These are phyloP conservation scores for Daldinia loculata DNA, from an alignment of 495 filamentous ascomycete species.

Conservation along the genomic window DNA sequence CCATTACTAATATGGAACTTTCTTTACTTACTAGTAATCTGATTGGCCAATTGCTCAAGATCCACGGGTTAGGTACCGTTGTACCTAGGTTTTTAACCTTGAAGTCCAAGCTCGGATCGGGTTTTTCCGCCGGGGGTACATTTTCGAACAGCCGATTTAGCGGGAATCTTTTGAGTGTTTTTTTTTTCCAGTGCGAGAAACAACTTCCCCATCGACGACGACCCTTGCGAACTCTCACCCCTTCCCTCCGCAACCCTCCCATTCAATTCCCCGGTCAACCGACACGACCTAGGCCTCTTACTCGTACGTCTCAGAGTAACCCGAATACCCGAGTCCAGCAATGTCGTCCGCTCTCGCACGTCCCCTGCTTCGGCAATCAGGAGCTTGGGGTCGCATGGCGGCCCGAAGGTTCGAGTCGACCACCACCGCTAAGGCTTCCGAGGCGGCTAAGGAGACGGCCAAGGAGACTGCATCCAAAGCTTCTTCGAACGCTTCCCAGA, in stretches of 20 bases:
- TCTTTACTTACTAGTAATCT: neutral
- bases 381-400: constrained; percentile 54
- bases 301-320: constrained; percentile 41
- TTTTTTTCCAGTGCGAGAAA: constrained; percentile 39
- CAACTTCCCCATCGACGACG: constrained; percentile 18
- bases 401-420: constrained; percentile 61
- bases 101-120: constrained; percentile 43
- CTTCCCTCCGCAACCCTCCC: constrained; percentile 5
- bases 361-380: constrained; percentile 49
- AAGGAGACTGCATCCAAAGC: neutral
- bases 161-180: constrained; percentile 47
- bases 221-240: constrained; percentile 29
- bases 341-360: constrained; percentile 48
- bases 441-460: constrained; percentile 28
- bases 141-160: constrained; percentile 40
- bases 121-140: constrained; percentile 46
- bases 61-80: neutral
- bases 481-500: constrained; percentile 59
- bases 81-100: constrained; percentile 22
- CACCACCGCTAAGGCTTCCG: constrained; percentile 42
- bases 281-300: constrained; percentile 30
- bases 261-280: constrained; percentile 12
- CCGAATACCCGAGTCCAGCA: constrained; percentile 28
- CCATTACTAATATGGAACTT: neutral
- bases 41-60: constrained; percentile 42